Evolutionary conservation across 192 early-diverging fungal genomes (phyloP).

Genomic region (Mortierella hygrophila): DNA sequence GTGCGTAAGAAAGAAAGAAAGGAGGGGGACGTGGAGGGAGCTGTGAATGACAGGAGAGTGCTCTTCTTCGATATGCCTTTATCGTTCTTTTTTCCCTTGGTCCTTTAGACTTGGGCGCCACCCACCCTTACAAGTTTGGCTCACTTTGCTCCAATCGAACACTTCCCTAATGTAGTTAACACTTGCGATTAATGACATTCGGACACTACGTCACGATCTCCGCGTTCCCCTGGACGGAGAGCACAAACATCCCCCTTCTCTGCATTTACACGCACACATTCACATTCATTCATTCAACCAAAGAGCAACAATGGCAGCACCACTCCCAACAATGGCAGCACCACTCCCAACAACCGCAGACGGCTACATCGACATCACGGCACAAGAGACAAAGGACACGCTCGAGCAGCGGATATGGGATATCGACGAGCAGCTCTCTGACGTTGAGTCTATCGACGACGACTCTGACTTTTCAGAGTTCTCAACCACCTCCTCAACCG

Average conservation of each 20-base stretch:
- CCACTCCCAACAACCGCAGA: constrained; percentile 37
- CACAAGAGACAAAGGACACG: constrained; percentile 11
- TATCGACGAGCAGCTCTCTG: constrained; percentile 40
- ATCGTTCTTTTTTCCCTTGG: not conserved
- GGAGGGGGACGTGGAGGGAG: not conserved
- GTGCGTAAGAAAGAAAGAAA: not conserved
- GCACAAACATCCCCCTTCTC: too few relatives aligned
- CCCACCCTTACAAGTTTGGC: not conserved
- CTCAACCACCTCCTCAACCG: constrained; percentile 47
- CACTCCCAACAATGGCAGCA: constrained; percentile 30
- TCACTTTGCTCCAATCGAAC: not conserved
- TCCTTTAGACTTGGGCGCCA: not conserved
- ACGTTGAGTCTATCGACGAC: constrained; percentile 46
- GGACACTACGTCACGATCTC: not conserved
- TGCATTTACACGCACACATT: not conserved
- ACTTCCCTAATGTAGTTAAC: not conserved
- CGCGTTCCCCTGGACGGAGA: too few relatives aligned
- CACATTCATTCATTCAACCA: not conserved
- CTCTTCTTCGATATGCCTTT: not conserved
- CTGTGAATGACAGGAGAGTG: not conserved
- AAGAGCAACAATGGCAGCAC: not conserved
- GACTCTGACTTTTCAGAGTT: constrained; percentile 55
- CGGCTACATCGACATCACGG: constrained; percentile 46
- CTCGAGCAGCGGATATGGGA: constrained; percentile 44
- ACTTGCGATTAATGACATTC: not conserved